Conservation (phyloP, 768 basidiomycete genomes). For the Suillus hirtellus region DNA sequence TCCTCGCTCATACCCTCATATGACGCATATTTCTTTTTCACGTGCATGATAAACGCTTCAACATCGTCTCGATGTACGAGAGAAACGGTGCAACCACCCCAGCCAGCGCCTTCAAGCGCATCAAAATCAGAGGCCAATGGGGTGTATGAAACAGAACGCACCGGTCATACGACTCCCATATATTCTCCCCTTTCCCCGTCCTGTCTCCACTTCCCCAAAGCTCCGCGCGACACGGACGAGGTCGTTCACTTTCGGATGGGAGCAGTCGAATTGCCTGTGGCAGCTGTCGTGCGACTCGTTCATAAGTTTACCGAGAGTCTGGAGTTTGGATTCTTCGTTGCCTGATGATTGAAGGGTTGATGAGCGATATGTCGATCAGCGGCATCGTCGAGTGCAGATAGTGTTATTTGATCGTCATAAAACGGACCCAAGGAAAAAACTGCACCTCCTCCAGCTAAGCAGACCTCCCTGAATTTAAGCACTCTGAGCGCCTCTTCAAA, state of each 20-base stretch:
- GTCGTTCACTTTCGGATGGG: constrained; percentile 75
- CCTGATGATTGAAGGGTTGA: constrained; percentile 1
- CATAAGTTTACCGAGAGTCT: constrained; percentile 69
- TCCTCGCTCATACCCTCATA: constrained; percentile 62
- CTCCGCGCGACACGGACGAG: constrained; percentile 56
- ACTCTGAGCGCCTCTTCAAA: constrained; percentile 81
- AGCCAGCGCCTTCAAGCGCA: constrained; percentile 66
- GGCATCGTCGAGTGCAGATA: neutral
- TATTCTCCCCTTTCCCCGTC: constrained; percentile 41
- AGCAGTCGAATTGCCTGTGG: constrained; percentile 69
- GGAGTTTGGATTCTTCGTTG: constrained; percentile 34
- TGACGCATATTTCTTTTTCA: constrained; percentile 62
- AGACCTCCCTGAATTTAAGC: constrained; percentile 71
- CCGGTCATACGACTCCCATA: constrained; percentile 85
- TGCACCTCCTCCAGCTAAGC: constrained; percentile 44
- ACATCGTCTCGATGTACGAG: constrained; percentile 69
- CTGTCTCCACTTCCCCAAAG: constrained; percentile 44
- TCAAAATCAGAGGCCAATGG: neutral
- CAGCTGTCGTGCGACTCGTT: constrained; percentile 78
- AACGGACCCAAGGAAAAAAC: constrained; percentile 5
- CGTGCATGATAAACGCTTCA: constrained; percentile 58
- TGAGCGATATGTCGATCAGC: neutral
- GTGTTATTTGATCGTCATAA: neutral
- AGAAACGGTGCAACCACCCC: constrained; percentile 90
- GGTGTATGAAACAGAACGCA: constrained; percentile 26